Evolutionary conservation across 441 rosid genomes (phyloP), one percentile per base, ranked within the genome.

Genomic region (Melastoma candidum): DNA sequence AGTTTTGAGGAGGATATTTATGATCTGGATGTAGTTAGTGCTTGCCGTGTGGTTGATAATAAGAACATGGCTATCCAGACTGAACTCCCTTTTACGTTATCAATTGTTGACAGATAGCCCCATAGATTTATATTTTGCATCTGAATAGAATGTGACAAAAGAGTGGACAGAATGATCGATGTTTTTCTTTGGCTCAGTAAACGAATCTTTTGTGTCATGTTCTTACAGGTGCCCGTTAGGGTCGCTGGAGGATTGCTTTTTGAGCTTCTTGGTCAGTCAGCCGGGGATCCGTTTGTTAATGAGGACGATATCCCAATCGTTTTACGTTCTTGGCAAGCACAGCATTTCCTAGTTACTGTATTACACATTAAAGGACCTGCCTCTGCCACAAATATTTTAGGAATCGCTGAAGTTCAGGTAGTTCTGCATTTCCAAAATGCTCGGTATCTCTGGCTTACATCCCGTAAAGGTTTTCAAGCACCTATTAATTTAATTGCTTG

Each of bases 261-360:
- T 78, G 98, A 93, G 77, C 90, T 93, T 8, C 71, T 88, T 75
- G 98, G 98, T 49, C 98, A 93, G 68, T 93, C 97, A 48, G 93
- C 68, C 6, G 98, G 98, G n/a, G 96, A 93, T 78, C 98, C 98
- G 49, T 62, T 67, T 61, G 76, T 66, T 45, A 76, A 83, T 59
- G 97, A 93, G 76, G 97, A 93, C 71, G 98, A 93, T 71, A 83
- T 81, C 55, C 97, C 97, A 0, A 67, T 89, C 57, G 98, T 93
- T 17, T 69, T 93, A 17, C 87, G 97, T 27, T 81, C 98, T 49
- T 93, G 98, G 98, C 97, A 86, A 65, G 98, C 93, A 26, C 85
- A 81, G 50, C 88, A 93, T 64, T 93, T 79, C 65, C 73, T 93
- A 63, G 53, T 93, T 12, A 86, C 97, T 72, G 85, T 69, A 29